A percentile compares a stretch with the other conserved stretches of the same genome.
Evolutionary conservation across 352 stramenopile genomes (phyloP).

Genomic region (Lagenidium giganteum): DNA sequence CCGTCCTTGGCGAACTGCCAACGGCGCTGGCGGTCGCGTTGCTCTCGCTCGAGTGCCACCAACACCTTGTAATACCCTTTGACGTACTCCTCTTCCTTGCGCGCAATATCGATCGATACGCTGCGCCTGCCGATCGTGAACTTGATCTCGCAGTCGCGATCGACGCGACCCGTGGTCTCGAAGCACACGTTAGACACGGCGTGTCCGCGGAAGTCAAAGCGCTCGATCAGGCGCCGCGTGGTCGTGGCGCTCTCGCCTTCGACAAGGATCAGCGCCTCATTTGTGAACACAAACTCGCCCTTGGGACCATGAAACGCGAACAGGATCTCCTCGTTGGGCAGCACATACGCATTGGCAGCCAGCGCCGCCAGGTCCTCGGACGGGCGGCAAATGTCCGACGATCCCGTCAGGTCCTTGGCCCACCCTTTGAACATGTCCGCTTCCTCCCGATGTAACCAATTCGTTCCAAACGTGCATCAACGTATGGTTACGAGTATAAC

Average conservation of each 20-base stretch:
- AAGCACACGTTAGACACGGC: conserved; percentile 28
- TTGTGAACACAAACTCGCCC: conserved; percentile 60
- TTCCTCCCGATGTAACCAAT: too few relatives aligned
- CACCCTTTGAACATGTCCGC: conserved; percentile 54
- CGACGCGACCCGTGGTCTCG: conserved; percentile 46
- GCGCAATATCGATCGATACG: conserved; percentile 47
- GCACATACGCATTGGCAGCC: conserved; percentile 24
- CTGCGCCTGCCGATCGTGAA: conserved; percentile 35
- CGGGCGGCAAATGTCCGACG: conserved; percentile 44
- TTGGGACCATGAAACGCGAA: conserved; percentile 54
- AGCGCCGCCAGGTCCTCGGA: conserved; percentile 23
- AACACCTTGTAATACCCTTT: conserved; percentile 51
- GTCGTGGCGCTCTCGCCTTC: conserved; percentile 35
- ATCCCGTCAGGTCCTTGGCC: conserved; percentile 40
- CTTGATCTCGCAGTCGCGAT: conserved; percentile 67
- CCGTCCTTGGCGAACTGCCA: conserved; percentile 39
- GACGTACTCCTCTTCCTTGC: conserved; percentile 36
- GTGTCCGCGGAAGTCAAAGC: conserved; percentile 35
- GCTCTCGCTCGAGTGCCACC: conserved; percentile 32
- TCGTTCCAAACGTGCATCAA: too few relatives aligned
- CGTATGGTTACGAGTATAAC: too few relatives aligned
- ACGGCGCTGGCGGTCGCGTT: conserved; percentile 22
- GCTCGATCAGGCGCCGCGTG: conserved; percentile 34
- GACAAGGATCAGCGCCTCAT: conserved; percentile 41
- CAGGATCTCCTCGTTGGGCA: conserved; percentile 35